Evolutionary conservation across 2,329 filamentous ascomycete species (phyloP).

Genomic region (Cladosporium austrohemisphaericum): DNA sequence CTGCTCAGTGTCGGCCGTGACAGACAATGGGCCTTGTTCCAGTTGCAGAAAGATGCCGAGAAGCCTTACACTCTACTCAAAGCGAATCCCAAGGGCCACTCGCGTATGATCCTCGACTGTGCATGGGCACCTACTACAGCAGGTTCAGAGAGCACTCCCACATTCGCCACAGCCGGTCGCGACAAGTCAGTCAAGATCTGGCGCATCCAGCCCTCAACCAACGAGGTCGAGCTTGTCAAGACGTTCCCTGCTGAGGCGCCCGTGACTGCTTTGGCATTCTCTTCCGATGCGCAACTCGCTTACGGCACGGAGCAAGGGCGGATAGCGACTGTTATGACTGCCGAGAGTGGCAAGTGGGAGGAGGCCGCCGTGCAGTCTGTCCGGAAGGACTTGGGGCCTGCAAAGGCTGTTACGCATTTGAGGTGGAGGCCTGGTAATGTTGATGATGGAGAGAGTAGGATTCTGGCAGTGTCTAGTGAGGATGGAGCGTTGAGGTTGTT

Average conservation of each 20-base stretch:
- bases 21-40: constrained; percentile 83
- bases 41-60: constrained; percentile 30
- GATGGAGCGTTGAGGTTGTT: constrained; percentile 39
- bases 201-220: constrained; percentile 26
- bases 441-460: constrained; percentile 6
- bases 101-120: constrained; percentile 85
- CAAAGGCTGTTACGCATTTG: constrained; percentile 7
- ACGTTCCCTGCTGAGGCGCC: constrained; percentile 25
- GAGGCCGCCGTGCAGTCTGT: constrained; percentile 15
- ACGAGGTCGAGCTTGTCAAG: constrained; percentile 8
- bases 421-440: constrained; percentile 4
- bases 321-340: constrained; percentile 14
- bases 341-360: constrained; percentile 2
- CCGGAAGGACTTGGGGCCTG: constrained; percentile 1
- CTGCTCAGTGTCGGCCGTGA: constrained; percentile 89
- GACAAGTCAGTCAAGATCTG: constrained; percentile 75
- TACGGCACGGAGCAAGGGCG: constrained; percentile 27
- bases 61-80: constrained; percentile 57
- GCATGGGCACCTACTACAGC: constrained; percentile 65
- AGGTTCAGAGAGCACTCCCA: constrained; percentile 21
- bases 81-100: constrained; percentile 78
- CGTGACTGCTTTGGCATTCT: constrained; percentile 33
- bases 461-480: constrained; percentile 41
- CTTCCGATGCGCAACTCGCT: constrained; percentile 16
- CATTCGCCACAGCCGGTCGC: constrained; percentile 83